Evolutionary conservation across 78 protist genomes (phyloP), one percentile per base, ranked within the genome.

Genomic region (Emiliania huxleyi): DNA sequence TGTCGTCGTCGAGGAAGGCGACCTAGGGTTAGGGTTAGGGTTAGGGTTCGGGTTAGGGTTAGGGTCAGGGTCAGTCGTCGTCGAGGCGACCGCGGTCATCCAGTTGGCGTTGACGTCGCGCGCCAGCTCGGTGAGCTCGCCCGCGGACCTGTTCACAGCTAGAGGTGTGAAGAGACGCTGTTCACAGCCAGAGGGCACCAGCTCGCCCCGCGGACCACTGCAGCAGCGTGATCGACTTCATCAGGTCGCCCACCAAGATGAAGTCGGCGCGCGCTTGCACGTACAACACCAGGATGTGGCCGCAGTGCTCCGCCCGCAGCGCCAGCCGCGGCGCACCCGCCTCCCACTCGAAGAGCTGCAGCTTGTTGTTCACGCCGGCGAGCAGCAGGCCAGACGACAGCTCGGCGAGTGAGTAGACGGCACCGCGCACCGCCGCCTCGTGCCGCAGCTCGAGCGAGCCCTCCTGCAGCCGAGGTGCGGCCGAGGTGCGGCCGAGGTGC

Each of bases 171-270:
- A n/a, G n/a, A n/a, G n/a, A n/a, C n/a, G n/a, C n/a, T n/a, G n/a
- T n/a, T n/a, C n/a, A n/a, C n/a, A n/a, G n/a, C n/a, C n/a, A n/a
- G n/a, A n/a, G n/a, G n/a, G n/a, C n/a, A n/a, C n/a, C n/a, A n/a
- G n/a, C n/a, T n/a, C n/a, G n/a, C n/a, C 29, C 40, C 18, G 43
- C n/a, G 23, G 45, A 0, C 43, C 55, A 96, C 35, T n/a, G 45
- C 49, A 95, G 93, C 29, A 98, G 90, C 29, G 96, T 42, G 69
- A 97, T 48, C n/a, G 95, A 79, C 69, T 95, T 95, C 97, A 97
- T 96, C 87, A 97, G 79, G 87, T 98, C 98, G n/a, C 98, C 98
- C 37, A 95, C 99, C 2, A 97, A 44, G 29, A 97, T 92, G 91
- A 96, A 96, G 84, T 97, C 98, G 43, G 98, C 98, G 69, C 96